phyloP scores from a whole-genome alignment of 2,329 filamentous ascomycete species.

The Hypoxylon sp. region DNA sequence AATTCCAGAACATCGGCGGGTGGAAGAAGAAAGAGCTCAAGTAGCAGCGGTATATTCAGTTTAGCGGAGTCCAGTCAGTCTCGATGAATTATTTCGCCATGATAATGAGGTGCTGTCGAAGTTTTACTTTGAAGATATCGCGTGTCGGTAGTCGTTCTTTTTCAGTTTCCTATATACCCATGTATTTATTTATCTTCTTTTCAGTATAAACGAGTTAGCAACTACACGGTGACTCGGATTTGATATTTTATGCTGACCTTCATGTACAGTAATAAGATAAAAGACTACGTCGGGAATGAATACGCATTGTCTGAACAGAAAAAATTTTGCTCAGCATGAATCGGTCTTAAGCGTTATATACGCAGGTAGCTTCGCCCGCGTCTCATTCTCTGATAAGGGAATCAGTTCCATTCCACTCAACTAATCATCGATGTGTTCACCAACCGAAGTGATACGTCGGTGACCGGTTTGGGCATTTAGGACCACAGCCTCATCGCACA shows the following conservation, averaged over 20 bases:
- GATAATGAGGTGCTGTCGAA: background rate
- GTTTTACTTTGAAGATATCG: background rate
- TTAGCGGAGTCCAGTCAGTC: constrained; percentile 11
- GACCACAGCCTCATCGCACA: constrained; percentile 7
- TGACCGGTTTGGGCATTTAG: constrained; percentile 10
- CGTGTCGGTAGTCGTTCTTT: background rate
- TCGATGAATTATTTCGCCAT: constrained; percentile 13
- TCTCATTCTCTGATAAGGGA: background rate
- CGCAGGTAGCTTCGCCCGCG: background rate
- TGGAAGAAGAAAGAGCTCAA: constrained; percentile 16
- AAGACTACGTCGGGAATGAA: background rate
- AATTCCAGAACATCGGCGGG: constrained; percentile 9
- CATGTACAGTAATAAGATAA: constrained; percentile 1
- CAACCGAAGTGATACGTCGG: constrained; percentile 4
- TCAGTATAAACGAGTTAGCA: constrained; percentile 1
- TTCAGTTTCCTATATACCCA: background rate
- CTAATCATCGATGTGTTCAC: background rate
- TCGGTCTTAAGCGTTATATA: background rate
- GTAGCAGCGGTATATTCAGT: constrained; percentile 14
- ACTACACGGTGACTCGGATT: background rate
- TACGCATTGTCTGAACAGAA: background rate
- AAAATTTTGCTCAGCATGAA: background rate
- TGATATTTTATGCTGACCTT: background rate
- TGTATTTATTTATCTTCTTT: background rate
- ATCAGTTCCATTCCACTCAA: background rate